These are phyloP conservation scores for Phytophthora tentaculata DNA, from an alignment of 352 stramenopile species.

Conservation along the genomic window DNA sequence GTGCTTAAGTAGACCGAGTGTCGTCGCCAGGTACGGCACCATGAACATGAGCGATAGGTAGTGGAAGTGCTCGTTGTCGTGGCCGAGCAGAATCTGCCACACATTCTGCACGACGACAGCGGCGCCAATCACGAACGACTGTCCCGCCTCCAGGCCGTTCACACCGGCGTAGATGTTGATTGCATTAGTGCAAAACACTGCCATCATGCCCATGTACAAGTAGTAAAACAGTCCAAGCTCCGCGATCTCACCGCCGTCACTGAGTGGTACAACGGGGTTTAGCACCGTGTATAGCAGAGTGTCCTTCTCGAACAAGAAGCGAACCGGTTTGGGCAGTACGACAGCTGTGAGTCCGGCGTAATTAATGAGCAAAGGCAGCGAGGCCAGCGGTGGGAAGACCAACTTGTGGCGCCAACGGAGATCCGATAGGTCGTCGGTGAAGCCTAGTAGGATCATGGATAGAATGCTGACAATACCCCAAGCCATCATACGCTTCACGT, in stretches of 20 bases:
- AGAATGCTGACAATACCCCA: constrained; percentile 86
- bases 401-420: constrained; percentile 97
- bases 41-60: constrained; percentile 97
- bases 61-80: constrained; percentile 91
- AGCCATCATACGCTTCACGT: constrained; percentile 80
- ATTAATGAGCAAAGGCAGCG: constrained; percentile 95
- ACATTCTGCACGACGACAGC: constrained; percentile 96
- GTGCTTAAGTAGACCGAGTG: constrained; percentile 93
- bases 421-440: constrained; percentile 97
- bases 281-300: constrained; percentile 64
- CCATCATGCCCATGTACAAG: constrained; percentile 98
- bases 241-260: constrained; percentile 86
- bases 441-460: constrained; percentile 94
- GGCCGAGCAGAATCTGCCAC: constrained; percentile 90
- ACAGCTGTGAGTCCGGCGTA: constrained; percentile 97
- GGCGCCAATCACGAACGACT: constrained; percentile 93
- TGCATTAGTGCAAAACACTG: constrained; percentile 99
- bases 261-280: constrained; percentile 68
- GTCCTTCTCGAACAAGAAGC: constrained; percentile 75
- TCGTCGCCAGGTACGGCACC: constrained; percentile 94
- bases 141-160: constrained; percentile 98
- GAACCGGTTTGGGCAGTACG: constrained; percentile 91
- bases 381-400: constrained; percentile 95
- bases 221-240: constrained; percentile 96
- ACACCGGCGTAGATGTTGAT: constrained; percentile 99